Percentiles rank a stretch among this genome's conserved stretches.
Evolutionary conservation across 1,284 basidiomycete genomes (phyloP).

Genomic region (Boletus austroedulis): DNA sequence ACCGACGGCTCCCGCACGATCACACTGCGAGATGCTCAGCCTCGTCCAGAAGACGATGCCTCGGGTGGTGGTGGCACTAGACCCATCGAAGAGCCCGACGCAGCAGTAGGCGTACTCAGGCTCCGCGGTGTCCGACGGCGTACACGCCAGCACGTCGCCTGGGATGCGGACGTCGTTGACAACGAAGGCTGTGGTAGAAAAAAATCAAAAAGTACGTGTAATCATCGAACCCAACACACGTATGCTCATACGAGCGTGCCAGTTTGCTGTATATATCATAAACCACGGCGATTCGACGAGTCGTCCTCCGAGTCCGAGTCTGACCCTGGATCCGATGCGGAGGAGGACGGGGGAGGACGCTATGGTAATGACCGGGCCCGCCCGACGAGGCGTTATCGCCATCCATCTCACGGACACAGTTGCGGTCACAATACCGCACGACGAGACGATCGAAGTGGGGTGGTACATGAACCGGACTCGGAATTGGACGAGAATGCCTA

Average conservation of each 20-base stretch:
- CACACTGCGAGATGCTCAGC: conserved; percentile 42
- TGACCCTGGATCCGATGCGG: conserved; percentile 34
- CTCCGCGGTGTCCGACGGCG: conserved; percentile 51
- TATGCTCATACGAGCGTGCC: background rate
- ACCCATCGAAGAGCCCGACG: conserved; percentile 13
- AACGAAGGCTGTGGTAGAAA: conserved; percentile 80
- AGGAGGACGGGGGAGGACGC: conserved; percentile 38
- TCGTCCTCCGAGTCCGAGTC: conserved; percentile 65
- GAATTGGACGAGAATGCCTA: conserved; percentile 26
- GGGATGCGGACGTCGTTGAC: conserved; percentile 80
- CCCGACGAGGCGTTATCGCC: conserved; percentile 7
- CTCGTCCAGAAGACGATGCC: conserved; percentile 23
- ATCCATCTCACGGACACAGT: conserved; percentile 5
- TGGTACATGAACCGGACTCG: conserved; percentile 16
- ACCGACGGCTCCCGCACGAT: conserved; percentile 52
- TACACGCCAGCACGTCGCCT: conserved; percentile 56
- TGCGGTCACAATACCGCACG: background rate
- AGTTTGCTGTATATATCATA: conserved; percentile 92
- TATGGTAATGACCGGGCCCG: conserved; percentile 15
- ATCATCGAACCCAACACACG: background rate
- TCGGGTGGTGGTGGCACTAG: conserved; percentile 25
- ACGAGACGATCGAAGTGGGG: conserved; percentile 9
- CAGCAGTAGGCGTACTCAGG: conserved; percentile 46
- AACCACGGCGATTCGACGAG: conserved; percentile 73
- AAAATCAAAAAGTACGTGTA: conserved; percentile 73